Base-by-base conservation (phyloP, 106 monocot species). In the Platanthera guangdongensis region DNA sequence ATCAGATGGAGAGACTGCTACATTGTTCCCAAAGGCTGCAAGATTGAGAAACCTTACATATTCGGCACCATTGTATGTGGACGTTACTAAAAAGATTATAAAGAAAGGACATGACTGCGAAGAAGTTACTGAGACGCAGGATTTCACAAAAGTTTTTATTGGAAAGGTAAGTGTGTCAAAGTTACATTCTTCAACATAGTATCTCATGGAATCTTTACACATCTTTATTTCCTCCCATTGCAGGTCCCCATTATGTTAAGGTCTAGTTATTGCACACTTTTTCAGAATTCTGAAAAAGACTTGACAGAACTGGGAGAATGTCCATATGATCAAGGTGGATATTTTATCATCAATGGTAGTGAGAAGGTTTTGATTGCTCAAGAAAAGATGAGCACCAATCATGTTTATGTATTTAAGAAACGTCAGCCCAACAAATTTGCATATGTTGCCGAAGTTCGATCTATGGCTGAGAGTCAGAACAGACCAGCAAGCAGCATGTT, bases 401-500 rank as follows among this genome's bases (percentile, higher is more conserved):
- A 99, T 85, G 97, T 99, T 55, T 99, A 99, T 82, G 97, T 99
- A 7, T 99, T 99, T 52, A 99, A 99, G 85, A 99, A 94, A 77
- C 91, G 97, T 52, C 97, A 99, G 76, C 97, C 97, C 3, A 99
- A 99, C 77, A 99, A 99, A 57, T 99, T 54, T 87, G 90, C 97
- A 11, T 99, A 94, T 84, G 94, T 99, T 9, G 97, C 82, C 74
- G 97, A 99, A 80, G 97, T 99, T 18, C 77, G 97, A 62, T 99
- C 97, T 15, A 99, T 94, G 94, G 91, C 94, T 48, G 97, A 99
- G 72, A 92, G 87, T 47, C 97, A 99, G 52, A 99, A 94, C 46
- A 89, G 97, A 54, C 94, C 97, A 45, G 94, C 94, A n/a, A 99
- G 97, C 76, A 99, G 91, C 75, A 99, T 99, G 97, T 92, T 92